Conservation (phyloP, 1,284 basidiomycete genomes). For the Cutaneotrichosporon sp. region DNA sequence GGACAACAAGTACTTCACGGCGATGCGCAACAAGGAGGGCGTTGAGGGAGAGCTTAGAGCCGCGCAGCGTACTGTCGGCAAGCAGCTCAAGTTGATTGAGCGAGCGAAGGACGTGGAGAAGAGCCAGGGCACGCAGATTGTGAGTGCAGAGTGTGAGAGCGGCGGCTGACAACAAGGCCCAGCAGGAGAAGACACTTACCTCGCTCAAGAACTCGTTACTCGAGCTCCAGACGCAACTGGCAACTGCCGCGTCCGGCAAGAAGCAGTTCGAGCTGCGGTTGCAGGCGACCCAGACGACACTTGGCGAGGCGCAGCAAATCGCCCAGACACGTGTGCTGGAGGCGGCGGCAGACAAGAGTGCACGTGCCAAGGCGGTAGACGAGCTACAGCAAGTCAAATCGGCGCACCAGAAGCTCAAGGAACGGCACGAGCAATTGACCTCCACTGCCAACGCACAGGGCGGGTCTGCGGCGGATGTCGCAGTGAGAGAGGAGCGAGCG, state of each 20-base stretch:
- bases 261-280: conserved; percentile 42
- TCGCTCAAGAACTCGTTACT: conserved; percentile 55
- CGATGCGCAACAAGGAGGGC: conserved; percentile 85
- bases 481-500: conserved; percentile 58
- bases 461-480: conserved; percentile 57
- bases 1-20: conserved; percentile 90
- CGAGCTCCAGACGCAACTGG: conserved; percentile 53
- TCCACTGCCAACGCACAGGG: conserved; percentile 31
- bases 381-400: conserved; percentile 45
- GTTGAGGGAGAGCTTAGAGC: conserved; percentile 74
- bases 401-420: conserved; percentile 45
- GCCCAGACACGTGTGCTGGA: conserved; percentile 50
- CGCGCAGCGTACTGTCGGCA: conserved; percentile 66
- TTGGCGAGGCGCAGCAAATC: conserved; percentile 50
- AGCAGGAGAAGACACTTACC: conserved; percentile 58
- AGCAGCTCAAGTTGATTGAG: conserved; percentile 75
- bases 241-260: conserved; percentile 48
- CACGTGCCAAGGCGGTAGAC: conserved; percentile 47
- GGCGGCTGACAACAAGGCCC: conserved; percentile 51
- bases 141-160: conserved; percentile 47
- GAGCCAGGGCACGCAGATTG: conserved; percentile 61
- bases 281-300: conserved; percentile 48
- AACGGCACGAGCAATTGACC: conserved; percentile 46
- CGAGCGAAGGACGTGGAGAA: conserved; percentile 67
- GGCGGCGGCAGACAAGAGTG: conserved; percentile 44